Conservation (phyloP, 768 basidiomycete species). For the Imleria badia region DNA sequence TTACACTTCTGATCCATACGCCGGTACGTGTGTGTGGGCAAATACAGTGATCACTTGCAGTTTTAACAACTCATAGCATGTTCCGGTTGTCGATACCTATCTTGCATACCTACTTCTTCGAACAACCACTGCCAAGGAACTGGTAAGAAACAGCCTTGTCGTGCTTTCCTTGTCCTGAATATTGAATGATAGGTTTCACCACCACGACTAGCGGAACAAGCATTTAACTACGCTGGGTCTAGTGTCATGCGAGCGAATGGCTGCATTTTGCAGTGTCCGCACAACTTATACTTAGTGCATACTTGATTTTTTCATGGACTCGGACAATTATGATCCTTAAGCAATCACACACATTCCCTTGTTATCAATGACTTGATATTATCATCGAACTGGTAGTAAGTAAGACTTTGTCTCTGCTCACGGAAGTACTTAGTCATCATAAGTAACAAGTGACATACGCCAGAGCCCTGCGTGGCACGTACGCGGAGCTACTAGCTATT, state of each 20-base stretch:
- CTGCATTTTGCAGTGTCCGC: neutral
- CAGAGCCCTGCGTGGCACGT: too few relatives aligned
- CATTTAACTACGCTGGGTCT: conserved; percentile 13
- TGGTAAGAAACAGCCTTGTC: conserved; percentile 20
- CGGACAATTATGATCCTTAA: conserved; percentile 1
- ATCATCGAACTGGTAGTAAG: neutral
- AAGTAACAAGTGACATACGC: too few relatives aligned
- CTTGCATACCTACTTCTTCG: conserved; percentile 76
- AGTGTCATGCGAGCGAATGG: neutral
- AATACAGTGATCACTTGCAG: neutral
- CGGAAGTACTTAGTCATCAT: too few relatives aligned
- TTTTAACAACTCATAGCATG: conserved; percentile 52
- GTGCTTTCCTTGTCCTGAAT: conserved; percentile 1
- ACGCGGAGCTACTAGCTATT: neutral
- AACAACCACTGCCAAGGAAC: conserved; percentile 67
- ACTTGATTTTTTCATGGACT: conserved; percentile 4
- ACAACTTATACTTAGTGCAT: neutral
- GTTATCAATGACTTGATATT: neutral
- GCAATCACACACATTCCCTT: neutral
- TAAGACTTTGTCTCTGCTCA: too few relatives aligned
- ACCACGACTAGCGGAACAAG: conserved; percentile 33
- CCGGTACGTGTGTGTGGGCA: conserved; percentile 47
- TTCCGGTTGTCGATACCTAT: conserved; percentile 84
- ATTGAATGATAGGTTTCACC: conserved; percentile 21
- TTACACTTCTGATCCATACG: conserved; percentile 83